Evolutionary conservation across 164 flowering plant genomes (phyloP).

Genomic region (Litsea cubeba): DNA sequence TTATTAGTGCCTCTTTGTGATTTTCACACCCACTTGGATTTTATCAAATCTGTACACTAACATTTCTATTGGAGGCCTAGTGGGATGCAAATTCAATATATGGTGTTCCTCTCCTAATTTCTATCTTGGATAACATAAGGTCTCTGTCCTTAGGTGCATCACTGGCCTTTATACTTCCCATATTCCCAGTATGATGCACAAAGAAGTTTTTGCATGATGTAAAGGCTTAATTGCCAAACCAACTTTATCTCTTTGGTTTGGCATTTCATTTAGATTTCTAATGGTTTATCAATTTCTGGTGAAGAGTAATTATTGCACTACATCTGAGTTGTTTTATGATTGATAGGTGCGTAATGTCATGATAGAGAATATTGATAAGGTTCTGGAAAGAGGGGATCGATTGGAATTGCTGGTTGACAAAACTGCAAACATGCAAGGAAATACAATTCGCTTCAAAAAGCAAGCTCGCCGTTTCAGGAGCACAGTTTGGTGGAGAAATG

Average conservation of each 20-base stretch:
- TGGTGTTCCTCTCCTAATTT: not conserved
- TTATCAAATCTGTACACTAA: not conserved
- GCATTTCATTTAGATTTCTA: not conserved
- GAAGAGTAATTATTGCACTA: not conserved
- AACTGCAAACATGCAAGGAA: slow-evolving; percentile 64
- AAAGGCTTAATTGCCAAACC: no score
- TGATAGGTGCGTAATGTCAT: slow-evolving; percentile 72
- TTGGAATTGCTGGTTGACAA: slow-evolving; percentile 73
- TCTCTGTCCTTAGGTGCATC: not conserved
- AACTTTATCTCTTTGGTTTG: no score
- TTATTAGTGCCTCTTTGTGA: no score
- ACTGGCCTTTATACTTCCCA: not conserved
- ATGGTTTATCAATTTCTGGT: not conserved
- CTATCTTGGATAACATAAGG: not conserved
- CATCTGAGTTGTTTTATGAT: slow-evolving; percentile 4
- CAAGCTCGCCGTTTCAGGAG: slow-evolving; percentile 62
- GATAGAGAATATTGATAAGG: slow-evolving; percentile 85
- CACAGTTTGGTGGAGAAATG: slow-evolving; percentile 77
- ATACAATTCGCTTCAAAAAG: slow-evolving; percentile 64
- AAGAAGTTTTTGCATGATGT: no score
- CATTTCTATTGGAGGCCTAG: not conserved
- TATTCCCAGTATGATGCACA: not conserved
- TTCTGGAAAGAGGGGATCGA: slow-evolving; percentile 83
- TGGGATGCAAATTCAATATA: not conserved
- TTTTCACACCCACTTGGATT: no score